These are phyloP conservation scores for Parietaria judaica DNA, from an alignment of 306 rosid species.

Conservation along the genomic window DNA sequence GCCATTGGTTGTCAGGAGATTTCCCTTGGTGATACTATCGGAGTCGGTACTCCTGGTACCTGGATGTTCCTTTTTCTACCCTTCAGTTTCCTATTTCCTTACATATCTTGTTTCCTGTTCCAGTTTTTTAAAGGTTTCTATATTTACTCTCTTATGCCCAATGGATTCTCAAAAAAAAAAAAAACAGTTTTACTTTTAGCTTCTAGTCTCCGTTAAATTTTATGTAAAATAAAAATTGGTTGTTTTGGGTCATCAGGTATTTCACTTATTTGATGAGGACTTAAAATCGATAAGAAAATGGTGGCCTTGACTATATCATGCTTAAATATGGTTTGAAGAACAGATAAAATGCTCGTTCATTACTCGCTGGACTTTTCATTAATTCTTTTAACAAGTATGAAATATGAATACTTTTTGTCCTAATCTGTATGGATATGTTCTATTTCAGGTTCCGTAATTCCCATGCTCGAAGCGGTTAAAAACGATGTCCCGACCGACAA, in stretches of 20 bases:
- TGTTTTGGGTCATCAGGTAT: not conserved
- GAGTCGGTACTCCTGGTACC: constrained; percentile 94
- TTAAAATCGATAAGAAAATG: not conserved
- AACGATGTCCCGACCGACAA: constrained; percentile 55
- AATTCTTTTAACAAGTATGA: not conserved
- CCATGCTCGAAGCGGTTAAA: constrained; percentile 85
- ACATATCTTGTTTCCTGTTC: not conserved
- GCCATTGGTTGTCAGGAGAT: constrained; percentile 86
- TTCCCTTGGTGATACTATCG: constrained; percentile 94
- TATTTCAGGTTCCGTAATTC: constrained; percentile 59
- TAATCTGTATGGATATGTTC: not conserved
- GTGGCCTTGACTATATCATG: too few relatives aligned
- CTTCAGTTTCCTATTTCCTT: not conserved
- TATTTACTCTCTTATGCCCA: too few relatives aligned
- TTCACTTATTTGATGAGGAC: not conserved
- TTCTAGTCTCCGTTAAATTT: not conserved
- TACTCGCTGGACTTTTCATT: not conserved
- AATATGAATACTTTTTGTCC: constrained; percentile 1
- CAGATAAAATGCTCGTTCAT: not conserved
- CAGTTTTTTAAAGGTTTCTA: not conserved
- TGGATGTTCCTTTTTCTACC: constrained; percentile 1
- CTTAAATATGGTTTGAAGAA: too few relatives aligned
- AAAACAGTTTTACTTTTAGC: not conserved
- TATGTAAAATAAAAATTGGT: not conserved
- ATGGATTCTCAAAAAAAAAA: too few relatives aligned